Conservation (phyloP, 371 early-diverging fungal species). For the Syncephalastrum contaminatum region DNA sequence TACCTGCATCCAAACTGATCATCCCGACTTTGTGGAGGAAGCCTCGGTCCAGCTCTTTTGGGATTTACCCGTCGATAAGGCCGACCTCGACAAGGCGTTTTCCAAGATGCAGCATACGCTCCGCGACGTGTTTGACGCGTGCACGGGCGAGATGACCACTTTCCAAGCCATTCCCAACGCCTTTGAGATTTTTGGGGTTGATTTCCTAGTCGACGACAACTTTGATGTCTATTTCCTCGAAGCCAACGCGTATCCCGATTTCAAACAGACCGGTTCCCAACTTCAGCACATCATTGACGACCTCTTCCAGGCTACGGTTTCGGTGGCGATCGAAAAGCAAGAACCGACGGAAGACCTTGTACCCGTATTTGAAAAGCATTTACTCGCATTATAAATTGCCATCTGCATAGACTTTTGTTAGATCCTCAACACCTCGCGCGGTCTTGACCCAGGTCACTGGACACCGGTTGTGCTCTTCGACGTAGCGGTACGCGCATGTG, state of each 20-base stretch:
- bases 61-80: slow-evolving; percentile 40
- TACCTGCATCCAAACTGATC: slow-evolving; percentile 66
- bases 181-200: slow-evolving; percentile 73
- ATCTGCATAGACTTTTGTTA: slow-evolving; percentile 64
- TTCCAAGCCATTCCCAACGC: slow-evolving; percentile 71
- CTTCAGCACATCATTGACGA: slow-evolving; percentile 60
- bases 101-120: slow-evolving; percentile 59
- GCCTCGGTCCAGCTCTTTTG: slow-evolving; percentile 62
- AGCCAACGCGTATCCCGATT: slow-evolving; percentile 77
- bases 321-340: slow-evolving; percentile 32
- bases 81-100: slow-evolving; percentile 47
- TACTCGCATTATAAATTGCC: slow-evolving; percentile 32
- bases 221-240: slow-evolving; percentile 59
- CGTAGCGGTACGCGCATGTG: slow-evolving; percentile 70
- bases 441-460: slow-evolving; percentile 68
- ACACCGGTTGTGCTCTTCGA: slow-evolving; percentile 66
- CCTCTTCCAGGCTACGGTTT: slow-evolving; percentile 58
- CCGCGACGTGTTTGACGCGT: slow-evolving; percentile 61
- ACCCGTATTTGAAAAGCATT: slow-evolving; percentile 39
- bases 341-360: slow-evolving; percentile 24
- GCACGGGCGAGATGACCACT: slow-evolving; percentile 60
- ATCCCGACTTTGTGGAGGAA: slow-evolving; percentile 53
- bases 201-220: slow-evolving; percentile 64
- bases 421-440: slow-evolving; percentile 36
- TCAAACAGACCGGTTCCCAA: slow-evolving; percentile 66